Base-by-base conservation (phyloP, 305 asterid species). In the Withania somnifera region DNA sequence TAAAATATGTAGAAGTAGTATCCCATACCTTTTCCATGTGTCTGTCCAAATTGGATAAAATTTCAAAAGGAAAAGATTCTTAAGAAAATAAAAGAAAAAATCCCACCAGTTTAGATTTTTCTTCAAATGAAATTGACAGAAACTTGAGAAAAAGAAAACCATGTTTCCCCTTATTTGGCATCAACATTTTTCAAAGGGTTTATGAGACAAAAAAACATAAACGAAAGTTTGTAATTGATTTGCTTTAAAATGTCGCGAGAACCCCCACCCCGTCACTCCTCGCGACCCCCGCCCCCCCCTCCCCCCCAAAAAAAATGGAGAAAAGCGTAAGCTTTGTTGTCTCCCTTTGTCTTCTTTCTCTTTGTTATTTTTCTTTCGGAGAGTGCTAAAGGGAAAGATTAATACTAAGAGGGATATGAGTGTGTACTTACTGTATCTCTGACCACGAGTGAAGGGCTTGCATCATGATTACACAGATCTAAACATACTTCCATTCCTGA, bases 401-500 rank as follows among this genome's bases (percentile, higher is more conserved):
- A 32, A 1, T 20, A 56, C 3, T 24, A 26, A 42, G 69, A 26
- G 6, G n/a, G 13, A 9, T 0, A 26, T 32, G 38, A 61, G 40
- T 28, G 26, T 71, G 79, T 71, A 83, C 97, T 92, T 84, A 95
- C 98, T 19, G 95, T 88, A 83, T 95, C 96, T 86, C 98, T 87
- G 11, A 93, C 98, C 36, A 91, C 97, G 11, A 95, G 93, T 0
- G 97, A 89, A 61, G 98, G 98, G 5, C 8, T 60, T 2, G 99
- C 97, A 84, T 89, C 78, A 82, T 90, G 88, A 83, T 90, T 88
- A 85, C 98, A 94, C 5, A 95, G 96, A 89, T 95, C 99, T 93
- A 95, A 91, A 53, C 97, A 94, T 2, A 95, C 97, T 86, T 95
- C 99, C 99, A 95, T 95, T 40, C 99, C 99, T 20, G 99, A 95